Conservation (phyloP, 495 filamentous ascomycete species). For the Lentithecium fluviatile region DNA sequence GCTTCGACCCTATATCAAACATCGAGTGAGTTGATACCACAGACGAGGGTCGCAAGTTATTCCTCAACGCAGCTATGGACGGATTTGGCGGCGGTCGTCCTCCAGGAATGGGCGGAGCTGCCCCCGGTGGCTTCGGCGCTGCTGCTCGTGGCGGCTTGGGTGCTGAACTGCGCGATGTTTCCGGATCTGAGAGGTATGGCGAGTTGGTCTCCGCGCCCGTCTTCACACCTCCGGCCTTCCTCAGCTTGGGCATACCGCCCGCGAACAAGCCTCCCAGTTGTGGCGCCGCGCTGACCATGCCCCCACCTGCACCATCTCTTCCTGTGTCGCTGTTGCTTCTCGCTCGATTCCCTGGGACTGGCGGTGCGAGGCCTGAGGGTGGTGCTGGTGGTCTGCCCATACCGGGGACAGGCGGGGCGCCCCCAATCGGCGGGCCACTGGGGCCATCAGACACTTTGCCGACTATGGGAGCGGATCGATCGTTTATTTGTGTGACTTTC, state of each 20-base stretch:
- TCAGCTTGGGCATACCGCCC: constrained; percentile 91
- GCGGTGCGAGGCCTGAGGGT: constrained; percentile 71
- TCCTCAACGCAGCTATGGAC: constrained; percentile 37
- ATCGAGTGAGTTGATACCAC: constrained; percentile 35
- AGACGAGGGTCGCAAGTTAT: constrained; percentile 43
- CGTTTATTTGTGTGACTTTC: constrained; percentile 79
- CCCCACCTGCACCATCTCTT: constrained; percentile 47
- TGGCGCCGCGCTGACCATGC: constrained; percentile 58
- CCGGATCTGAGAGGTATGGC: constrained; percentile 77
- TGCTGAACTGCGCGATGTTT: constrained; percentile 53
- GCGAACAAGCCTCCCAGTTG: constrained; percentile 89
- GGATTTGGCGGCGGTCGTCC: constrained; percentile 52
- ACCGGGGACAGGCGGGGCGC: constrained; percentile 81
- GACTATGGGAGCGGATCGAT: constrained; percentile 82
- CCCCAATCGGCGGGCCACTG: constrained; percentile 59
- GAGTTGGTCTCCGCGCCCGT: constrained; percentile 79
- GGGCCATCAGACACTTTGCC: constrained; percentile 55
- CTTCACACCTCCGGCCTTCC: constrained; percentile 80
- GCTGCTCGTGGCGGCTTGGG: constrained; percentile 52
- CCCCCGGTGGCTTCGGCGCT: constrained; percentile 66
- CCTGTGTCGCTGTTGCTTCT: constrained; percentile 80
- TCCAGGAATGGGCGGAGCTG: constrained; percentile 64
- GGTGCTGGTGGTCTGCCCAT: constrained; percentile 59
- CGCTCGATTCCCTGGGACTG: constrained; percentile 64
- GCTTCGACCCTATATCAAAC: constrained; percentile 40